A percentile compares a stretch with the other conserved stretches of the same genome.
phyloP scores from a whole-genome alignment of 2,329 filamentous ascomycete genomes.

The Penicillium olsonii region DNA sequence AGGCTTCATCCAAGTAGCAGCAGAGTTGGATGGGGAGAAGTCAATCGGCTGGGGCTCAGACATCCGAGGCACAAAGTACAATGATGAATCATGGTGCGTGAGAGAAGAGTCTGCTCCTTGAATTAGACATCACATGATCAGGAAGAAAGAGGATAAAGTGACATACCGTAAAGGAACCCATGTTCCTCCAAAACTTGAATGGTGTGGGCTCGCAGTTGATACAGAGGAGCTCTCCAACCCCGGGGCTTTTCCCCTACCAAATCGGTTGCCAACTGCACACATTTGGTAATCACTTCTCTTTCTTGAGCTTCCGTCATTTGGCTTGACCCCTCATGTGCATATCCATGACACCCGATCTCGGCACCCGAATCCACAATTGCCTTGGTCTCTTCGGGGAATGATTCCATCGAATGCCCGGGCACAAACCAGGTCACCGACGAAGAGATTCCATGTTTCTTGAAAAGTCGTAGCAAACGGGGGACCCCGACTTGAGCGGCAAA shows the following conservation, averaged over 20 bases:
- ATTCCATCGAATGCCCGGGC: constrained; percentile 61
- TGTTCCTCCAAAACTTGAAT: constrained; percentile 44
- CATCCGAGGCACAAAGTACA: constrained; percentile 43
- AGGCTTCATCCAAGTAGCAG: constrained; percentile 49
- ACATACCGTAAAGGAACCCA: constrained; percentile 44
- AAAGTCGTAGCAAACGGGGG: constrained; percentile 55
- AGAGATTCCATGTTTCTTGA: constrained; percentile 53
- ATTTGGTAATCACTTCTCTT: constrained; percentile 71
- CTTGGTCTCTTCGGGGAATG: constrained; percentile 54
- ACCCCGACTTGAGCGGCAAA: constrained; percentile 61
- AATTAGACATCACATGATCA: neutral
- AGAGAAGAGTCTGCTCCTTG: constrained; percentile 39
- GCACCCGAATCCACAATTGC: constrained; percentile 55
- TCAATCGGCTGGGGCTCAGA: constrained; percentile 43
- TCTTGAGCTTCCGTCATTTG: constrained; percentile 74
- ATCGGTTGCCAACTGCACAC: constrained; percentile 68
- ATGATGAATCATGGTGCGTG: constrained; percentile 45
- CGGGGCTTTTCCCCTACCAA: constrained; percentile 70
- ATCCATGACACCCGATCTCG: constrained; percentile 58
- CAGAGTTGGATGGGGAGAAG: constrained; percentile 40
- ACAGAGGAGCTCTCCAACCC: constrained; percentile 41
- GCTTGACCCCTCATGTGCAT: constrained; percentile 70
- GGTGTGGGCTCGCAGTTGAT: constrained; percentile 42
- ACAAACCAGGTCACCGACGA: constrained; percentile 62
- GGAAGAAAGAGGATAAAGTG: neutral